phyloP scores from a whole-genome alignment of 2,329 filamentous ascomycete genomes.

The Paraconiothyrium sp. region DNA sequence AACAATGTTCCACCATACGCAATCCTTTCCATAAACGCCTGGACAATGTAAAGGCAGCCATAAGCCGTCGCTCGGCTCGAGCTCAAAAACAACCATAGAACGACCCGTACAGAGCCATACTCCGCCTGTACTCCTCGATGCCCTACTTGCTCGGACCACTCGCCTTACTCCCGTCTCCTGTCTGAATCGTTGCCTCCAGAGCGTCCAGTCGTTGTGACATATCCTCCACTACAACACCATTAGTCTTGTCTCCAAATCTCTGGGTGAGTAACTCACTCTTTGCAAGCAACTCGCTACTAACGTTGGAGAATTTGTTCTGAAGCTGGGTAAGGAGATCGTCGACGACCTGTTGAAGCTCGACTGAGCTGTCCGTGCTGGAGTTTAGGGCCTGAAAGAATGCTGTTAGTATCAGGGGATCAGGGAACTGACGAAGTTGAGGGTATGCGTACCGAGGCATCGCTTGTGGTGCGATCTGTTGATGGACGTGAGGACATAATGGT shows the following conservation, averaged over 20 bases:
- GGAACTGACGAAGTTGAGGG: constrained; percentile 4
- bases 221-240: constrained; percentile 78
- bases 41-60: neutral
- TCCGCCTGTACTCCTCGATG: neutral
- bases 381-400: constrained; percentile 22
- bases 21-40: neutral
- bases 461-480: constrained; percentile 32
- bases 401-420: constrained; percentile 6
- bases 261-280: constrained; percentile 71
- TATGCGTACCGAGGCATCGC: constrained; percentile 32
- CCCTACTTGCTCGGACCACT: constrained; percentile 35
- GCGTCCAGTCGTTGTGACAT: constrained; percentile 89
- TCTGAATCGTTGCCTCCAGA: constrained; percentile 76
- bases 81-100: neutral
- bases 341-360: constrained; percentile 79
- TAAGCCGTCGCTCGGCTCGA: neutral
- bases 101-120: neutral
- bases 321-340: constrained; percentile 88
- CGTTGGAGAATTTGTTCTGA: constrained; percentile 82
- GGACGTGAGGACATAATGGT: constrained; percentile 34
- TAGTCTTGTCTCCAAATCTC: constrained; percentile 9
- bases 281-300: constrained; percentile 86
- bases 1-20: neutral
- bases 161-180: constrained; percentile 56
- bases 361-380: constrained; percentile 43